Base-by-base conservation (phyloP, 495 filamentous ascomycete species). In the Trichoderma virens region DNA sequence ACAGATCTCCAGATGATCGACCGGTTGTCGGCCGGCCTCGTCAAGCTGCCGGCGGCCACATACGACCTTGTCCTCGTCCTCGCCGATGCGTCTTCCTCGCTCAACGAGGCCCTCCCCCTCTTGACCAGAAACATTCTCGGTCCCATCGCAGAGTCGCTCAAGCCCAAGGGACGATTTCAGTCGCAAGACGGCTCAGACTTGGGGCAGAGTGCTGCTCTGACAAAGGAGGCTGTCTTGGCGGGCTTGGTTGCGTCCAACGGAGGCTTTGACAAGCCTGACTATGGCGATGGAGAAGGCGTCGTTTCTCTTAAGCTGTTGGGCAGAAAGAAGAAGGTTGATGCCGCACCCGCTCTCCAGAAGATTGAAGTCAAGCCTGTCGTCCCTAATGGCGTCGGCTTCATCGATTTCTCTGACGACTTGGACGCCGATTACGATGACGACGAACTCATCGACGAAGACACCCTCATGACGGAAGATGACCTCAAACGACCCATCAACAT, bases 1-100 rank as follows among this genome's bases (percentile, higher is more conserved):
- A 92, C 91, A 60, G 94, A 99, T 72, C 81, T 99, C 43, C 95
- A 98, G 72, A 99, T 99, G 94, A 90, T 99, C 63, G 94, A 99
- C 77, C 91, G 94, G 34, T 83, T 99, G 20, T 86, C 91, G 0
- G 82, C 90, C 43, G 91, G 91, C 61, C 82, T 97, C 45, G 90
- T 94, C 61, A 74, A 85, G 4, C 87, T 99, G 5, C 90, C 94
- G 2, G 64, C 81, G 14, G 72, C 82, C 30, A 91, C 89, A 62
- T 98, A 98, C 80, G 89, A 95, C 70, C 76, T 90, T 59, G 82
- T 97, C 11, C 82, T 97, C 16, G 80, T 98, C n/a, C 85, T 98
- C 39, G 85, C 88, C 64, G 89, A 91, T 71, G 78, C 88, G 28
- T 85, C 92, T 71, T 82, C 86, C 56, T 80, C 84, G 41, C 79